A percentile compares a stretch with the other conserved stretches of the same genome.
Conservation (phyloP, 2,329 filamentous ascomycete species). For the Calycina herbarum region DNA sequence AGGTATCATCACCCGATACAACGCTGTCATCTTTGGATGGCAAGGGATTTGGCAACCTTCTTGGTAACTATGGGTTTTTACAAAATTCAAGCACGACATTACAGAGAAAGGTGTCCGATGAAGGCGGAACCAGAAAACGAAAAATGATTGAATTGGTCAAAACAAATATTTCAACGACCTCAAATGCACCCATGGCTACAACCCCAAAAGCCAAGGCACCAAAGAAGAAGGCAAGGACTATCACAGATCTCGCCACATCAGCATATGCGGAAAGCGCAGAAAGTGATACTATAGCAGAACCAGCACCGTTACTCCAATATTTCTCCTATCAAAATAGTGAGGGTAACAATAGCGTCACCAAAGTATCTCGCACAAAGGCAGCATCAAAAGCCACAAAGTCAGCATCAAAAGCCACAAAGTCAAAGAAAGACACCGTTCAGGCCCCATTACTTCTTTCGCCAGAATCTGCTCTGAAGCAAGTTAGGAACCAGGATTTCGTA, state of each 20-base stretch:
- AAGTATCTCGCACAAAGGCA: conserved; percentile 30
- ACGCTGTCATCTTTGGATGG: conserved; percentile 17
- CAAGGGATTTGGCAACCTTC: conserved; percentile 39
- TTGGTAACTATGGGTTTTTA: conserved; percentile 44
- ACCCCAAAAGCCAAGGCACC: conserved; percentile 52
- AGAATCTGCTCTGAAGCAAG: conserved; percentile 62
- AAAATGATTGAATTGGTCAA: conserved; percentile 55
- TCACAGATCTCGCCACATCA: conserved; percentile 76
- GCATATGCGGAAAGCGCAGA: conserved; percentile 53
- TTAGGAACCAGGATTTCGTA: conserved; percentile 71
- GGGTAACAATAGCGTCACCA: conserved; percentile 22
- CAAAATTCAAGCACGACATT: conserved; percentile 17
- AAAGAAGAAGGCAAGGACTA: conserved; percentile 72
- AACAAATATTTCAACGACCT: conserved; percentile 34
- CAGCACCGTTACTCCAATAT: conserved; percentile 48
- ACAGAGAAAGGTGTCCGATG: conserved; percentile 17
- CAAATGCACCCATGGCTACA: conserved; percentile 31
- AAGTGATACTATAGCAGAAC: conserved; percentile 34
- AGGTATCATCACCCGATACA: conserved; percentile 14
- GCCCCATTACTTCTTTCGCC: conserved; percentile 65
- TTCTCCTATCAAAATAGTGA: conserved; percentile 37
- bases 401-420: conserved; percentile 38
- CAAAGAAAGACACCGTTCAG: conserved; percentile 39
- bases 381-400: conserved; percentile 39
- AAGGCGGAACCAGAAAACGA: conserved; percentile 48